Base-by-base conservation (phyloP, 441 rosid species). In the Aquilaria agallochum region DNA sequence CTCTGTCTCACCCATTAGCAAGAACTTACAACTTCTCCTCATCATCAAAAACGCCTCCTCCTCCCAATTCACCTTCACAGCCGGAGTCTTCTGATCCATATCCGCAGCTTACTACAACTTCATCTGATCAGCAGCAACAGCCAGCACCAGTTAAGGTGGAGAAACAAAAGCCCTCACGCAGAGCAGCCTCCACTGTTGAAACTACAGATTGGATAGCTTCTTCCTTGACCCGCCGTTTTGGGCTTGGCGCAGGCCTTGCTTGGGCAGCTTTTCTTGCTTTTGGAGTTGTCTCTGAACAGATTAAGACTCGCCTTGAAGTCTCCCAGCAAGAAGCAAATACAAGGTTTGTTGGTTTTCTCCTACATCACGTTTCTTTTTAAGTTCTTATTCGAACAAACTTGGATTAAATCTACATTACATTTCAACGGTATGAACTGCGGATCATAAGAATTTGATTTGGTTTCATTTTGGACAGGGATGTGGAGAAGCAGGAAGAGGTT, bases 161-260 rank as follows among this genome's bases (percentile, higher is more conserved):
- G 50, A 74, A 72, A 55, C 65, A 76, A 57, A 77, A 72, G 68
- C 74, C 76, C 42, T 51, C 63, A 31, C 42, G 6, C 5, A 63
- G 58, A 36, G 50, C 76, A 20, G 52, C 67, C 53, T 69, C 69
- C 52, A 76, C 62, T 69, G 90, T 65, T 34, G 97, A 85, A 47
- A 68, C 79, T 48, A 82, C 90, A 1, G 95, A 90, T 71, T 82
- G 83, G 91, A 76, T 93, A 32, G 87, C 93, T 60, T 81, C 93
- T 56, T 75, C 84, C n/a, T 71, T 93, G 66, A 93, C 98, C 34
- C 79, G 97, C 68, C 76, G 97, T 61, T 88, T 82, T 62, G 93
- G 96, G 11, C 73, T 93, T 27, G 90, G 96, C 13, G 95, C 90
- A 3, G 98, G 96, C 52, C 84, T 93, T 50, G 75, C 87, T 0